Base-by-base conservation (phyloP, 2,329 filamentous ascomycete species). In the Hypoxylon sp. region DNA sequence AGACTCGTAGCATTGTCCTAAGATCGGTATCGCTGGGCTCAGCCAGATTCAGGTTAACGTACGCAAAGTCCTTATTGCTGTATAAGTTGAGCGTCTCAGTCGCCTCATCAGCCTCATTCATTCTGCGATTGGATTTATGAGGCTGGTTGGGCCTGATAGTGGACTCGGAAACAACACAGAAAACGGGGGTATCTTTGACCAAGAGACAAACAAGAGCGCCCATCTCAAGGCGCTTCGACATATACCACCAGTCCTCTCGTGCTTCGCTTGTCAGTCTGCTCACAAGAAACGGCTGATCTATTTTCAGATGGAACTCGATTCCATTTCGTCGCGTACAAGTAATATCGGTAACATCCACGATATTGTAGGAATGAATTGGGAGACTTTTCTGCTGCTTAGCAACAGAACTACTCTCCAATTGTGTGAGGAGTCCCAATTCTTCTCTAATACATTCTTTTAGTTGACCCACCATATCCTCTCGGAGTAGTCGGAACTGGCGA, bases 381-480 rank as follows among this genome's bases (percentile, higher is more conserved):
- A 52, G 22, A 3, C 29, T 48, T 1, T 50, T 72, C 31, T 55
- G 60, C 42, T 60, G 68, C 24, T 61, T 53, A 10, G 75, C 13
- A 33, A 14, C 44, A 33, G 13, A 61, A 52, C 19, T n/a, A 14
- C 3, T 33, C 11, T 55, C 26, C 6, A 48, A 50, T 6, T 51
- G 14, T 19, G 57, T 17, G 13, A 63, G 47, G 48, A 56, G 24
- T 29, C 26, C 35, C 3, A 70, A 24, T 29, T 70, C 54, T n/a
- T 70, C 51, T 1, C 19, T n/a, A 9, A 69, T 69, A 75, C 10
- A 81, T 72, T 6, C 68, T 67, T 14, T 82, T 73, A 22, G 83
- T 73, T 86, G 83, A 0, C 85, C 85, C 5, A 88, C 78, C 0
- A 83, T 86, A 65, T 89, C 86, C 73, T 88, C 85, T 1, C 87